Evolutionary conservation across 805 yeast genomes (phyloP).

Genomic region (Candida nonsorbophila): DNA sequence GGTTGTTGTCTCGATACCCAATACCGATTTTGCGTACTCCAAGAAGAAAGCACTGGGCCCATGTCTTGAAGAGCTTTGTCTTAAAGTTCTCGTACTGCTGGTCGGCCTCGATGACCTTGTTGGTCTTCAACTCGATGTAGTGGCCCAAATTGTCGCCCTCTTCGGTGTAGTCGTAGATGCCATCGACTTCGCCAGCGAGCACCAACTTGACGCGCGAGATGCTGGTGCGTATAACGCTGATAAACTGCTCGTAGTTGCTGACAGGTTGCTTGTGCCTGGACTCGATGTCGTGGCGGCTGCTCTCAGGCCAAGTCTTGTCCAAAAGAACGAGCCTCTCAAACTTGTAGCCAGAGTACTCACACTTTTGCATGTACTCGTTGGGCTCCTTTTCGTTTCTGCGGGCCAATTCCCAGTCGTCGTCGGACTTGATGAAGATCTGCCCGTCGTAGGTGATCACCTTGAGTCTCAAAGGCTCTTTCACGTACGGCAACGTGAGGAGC

Average conservation of each 20-base stretch:
- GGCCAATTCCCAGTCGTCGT: conserved; percentile 32
- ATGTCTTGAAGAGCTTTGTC: conserved; percentile 66
- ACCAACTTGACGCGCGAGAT: conserved; percentile 66
- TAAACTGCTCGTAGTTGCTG: conserved; percentile 70
- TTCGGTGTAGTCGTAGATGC: conserved; percentile 73
- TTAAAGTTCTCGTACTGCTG: conserved; percentile 65
- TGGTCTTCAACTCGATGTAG: conserved; percentile 82
- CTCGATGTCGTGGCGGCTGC: conserved; percentile 64
- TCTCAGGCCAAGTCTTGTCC: conserved; percentile 67
- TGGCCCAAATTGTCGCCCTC: conserved; percentile 51
- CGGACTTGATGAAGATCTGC: conserved; percentile 58
- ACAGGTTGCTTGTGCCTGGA: conserved; percentile 55
- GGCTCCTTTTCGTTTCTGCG: conserved; percentile 17
- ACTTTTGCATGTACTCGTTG: conserved; percentile 27
- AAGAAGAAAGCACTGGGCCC: conserved; percentile 91
- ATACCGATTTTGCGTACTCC: conserved; percentile 79
- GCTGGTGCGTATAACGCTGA: conserved; percentile 79
- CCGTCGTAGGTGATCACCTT: conserved; percentile 72
- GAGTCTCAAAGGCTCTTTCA: conserved; percentile 50
- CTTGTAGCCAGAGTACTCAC: conserved; percentile 71
- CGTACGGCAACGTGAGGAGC: conserved; percentile 63
- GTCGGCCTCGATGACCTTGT: conserved; percentile 49
- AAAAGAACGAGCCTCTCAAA: conserved; percentile 79
- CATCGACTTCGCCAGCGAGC: conserved; percentile 89
- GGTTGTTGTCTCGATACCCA: conserved; percentile 79